These are phyloP conservation scores for Aspergillus novoparasiticus DNA, from an alignment of 2,329 filamentous ascomycete species.

Conservation along the genomic window DNA sequence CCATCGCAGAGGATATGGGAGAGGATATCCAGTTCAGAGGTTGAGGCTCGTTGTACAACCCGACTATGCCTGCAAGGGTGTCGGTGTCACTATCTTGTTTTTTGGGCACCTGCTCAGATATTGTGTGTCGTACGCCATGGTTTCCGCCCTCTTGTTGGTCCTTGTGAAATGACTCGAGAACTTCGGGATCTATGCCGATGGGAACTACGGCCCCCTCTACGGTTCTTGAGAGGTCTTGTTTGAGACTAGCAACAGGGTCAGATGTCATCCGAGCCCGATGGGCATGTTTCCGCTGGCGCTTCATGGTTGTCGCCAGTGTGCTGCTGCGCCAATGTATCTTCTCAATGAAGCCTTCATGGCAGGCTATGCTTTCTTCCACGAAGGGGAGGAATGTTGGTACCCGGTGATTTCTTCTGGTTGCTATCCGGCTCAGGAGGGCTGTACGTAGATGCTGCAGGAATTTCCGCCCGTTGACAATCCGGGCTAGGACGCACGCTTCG, in stretches of 20 bases:
- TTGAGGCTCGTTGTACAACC: background rate
- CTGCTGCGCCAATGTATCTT: constrained; percentile 19
- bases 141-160: background rate
- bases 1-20: background rate
- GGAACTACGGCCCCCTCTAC: background rate
- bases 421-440: constrained; percentile 33
- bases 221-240: background rate
- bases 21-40: background rate
- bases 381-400: constrained; percentile 32
- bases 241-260: background rate
- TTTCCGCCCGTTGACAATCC: constrained; percentile 29
- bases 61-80: background rate
- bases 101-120: no score
- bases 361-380: constrained; percentile 32
- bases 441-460: constrained; percentile 34
- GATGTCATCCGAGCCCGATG: background rate
- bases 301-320: background rate
- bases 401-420: constrained; percentile 23
- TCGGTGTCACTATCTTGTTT: background rate
- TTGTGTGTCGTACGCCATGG: background rate
- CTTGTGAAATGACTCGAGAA: background rate
- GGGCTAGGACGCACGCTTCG: constrained; percentile 41
- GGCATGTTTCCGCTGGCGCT: background rate
- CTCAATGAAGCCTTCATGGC: constrained; percentile 11
- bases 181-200: background rate